These are phyloP conservation scores for Mycena vitilis DNA, from an alignment of 768 basidiomycete species.

Conservation along the genomic window DNA sequence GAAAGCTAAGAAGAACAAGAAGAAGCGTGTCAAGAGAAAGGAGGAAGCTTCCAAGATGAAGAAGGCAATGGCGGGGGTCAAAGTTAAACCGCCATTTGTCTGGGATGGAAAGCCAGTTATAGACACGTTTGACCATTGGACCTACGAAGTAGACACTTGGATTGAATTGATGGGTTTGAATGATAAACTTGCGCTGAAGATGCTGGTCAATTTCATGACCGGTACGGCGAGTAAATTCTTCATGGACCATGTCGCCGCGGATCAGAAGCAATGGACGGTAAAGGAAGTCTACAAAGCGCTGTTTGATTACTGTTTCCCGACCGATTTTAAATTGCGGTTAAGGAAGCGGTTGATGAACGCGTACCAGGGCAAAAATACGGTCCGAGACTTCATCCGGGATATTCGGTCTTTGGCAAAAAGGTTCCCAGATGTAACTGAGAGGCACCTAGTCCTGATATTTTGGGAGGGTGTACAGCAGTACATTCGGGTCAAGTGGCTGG, in stretches of 20 bases:
- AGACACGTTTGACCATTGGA: slow-evolving; percentile 31
- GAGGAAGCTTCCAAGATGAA: neutral
- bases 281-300: neutral
- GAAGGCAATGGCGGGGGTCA: slow-evolving; percentile 10
- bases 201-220: slow-evolving; percentile 34
- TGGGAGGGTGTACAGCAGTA: slow-evolving; percentile 18
- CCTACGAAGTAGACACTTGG: slow-evolving; percentile 32
- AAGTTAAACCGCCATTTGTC: slow-evolving; percentile 28
- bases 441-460: slow-evolving; percentile 20
- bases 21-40: neutral
- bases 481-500: slow-evolving; percentile 16
- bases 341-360: slow-evolving; percentile 20
- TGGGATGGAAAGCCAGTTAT: slow-evolving; percentile 33
- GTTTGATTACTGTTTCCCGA: slow-evolving; percentile 34
- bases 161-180: slow-evolving; percentile 16
- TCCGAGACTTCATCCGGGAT: slow-evolving; percentile 20
- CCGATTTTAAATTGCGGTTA: slow-evolving; percentile 17
- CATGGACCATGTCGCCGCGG: neutral
- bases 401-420: slow-evolving; percentile 15
- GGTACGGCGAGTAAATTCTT: slow-evolving; percentile 37
- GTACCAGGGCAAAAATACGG: slow-evolving; percentile 22
- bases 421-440: slow-evolving; percentile 28
- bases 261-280: neutral
- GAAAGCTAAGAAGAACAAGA: neutral
- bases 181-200: slow-evolving; percentile 19